Evolutionary conservation across 1,139 yeast species (phyloP), one percentile per base, ranked within the genome.

Genomic region (Blastobotrys indianensis): DNA sequence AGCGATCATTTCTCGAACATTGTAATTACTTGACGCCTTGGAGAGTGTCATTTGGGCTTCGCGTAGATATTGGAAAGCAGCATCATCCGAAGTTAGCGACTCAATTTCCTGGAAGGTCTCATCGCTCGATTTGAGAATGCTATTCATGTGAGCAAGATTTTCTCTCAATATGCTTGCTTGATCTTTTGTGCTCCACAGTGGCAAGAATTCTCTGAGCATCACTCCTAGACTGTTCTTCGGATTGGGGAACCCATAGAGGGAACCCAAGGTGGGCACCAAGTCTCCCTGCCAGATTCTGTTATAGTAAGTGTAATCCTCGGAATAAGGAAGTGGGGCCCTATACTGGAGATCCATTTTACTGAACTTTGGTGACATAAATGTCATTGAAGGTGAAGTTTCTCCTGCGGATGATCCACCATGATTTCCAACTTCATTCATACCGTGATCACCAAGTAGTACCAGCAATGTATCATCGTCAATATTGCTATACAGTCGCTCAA

Each of bases 341-440:
- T 49, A 39, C 5, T 31, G 12, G 4, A n/a, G 12, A 32, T 29
- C 11, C 33, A 31, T 4, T 2, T 50, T 39, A 35, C 69, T 52
- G 48, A 88, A 74, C 55, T 75, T 75, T 4, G 80, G 77, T 0
- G 96, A 82, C 1, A 85, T 67, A 42, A 92, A 73, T 1, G 81
- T 67, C 59, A 92, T 59, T 0, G 85, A 97, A 0, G 98, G 82
- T 20, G 88, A 83, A 0, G 97, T 92, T 63, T 92, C 98, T 0
- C 97, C 95, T 0, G 74, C 65, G 0, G 96, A 85, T 0, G 97
- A 85, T 0, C 97, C 98, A 10, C 98, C 98, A 62, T 92, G 98
- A 57, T 92, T 92, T 0, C 98, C 98, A 2, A 81, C 77, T 43
- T 81, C 86, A 41, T 64, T 66, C 97, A 90, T 90, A 1, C 97